phyloP scores from a whole-genome alignment of 2,329 filamentous ascomycete genomes.

The Onygenales sp. region DNA sequence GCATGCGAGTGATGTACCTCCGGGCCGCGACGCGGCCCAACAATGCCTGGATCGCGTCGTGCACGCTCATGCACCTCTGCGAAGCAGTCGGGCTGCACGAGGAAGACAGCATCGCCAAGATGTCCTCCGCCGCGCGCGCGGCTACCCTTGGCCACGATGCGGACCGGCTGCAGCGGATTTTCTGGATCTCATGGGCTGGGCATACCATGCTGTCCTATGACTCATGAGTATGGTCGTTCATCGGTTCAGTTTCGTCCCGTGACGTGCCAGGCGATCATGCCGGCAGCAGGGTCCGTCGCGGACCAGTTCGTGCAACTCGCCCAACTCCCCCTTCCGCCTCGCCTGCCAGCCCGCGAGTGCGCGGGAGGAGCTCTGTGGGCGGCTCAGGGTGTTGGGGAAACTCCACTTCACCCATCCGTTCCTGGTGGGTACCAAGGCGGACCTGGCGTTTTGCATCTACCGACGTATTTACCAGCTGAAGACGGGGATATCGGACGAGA shows the following conservation, averaged over 20 bases:
- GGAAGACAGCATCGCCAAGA: slow-evolving; percentile 20
- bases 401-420: slow-evolving; percentile 18
- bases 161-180: slow-evolving; percentile 23
- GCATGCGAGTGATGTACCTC: no score
- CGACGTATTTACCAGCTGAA: slow-evolving; percentile 23
- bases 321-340: slow-evolving; percentile 18
- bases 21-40: slow-evolving; percentile 22
- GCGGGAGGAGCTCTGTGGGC: slow-evolving; percentile 17
- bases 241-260: slow-evolving; percentile 14
- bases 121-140: slow-evolving; percentile 14
- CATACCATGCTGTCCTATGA: slow-evolving; percentile 25
- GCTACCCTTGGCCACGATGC: slow-evolving; percentile 17
- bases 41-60: slow-evolving; percentile 24
- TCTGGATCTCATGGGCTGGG: slow-evolving; percentile 24
- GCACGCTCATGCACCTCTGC: slow-evolving; percentile 22
- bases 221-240: slow-evolving; percentile 19
- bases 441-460: slow-evolving; percentile 24
- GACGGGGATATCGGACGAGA: no score
- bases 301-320: slow-evolving; percentile 20
- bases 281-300: slow-evolving; percentile 16
- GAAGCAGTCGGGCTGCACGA: slow-evolving; percentile 20
- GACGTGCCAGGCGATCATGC: slow-evolving; percentile 16
- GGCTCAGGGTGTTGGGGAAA: slow-evolving; percentile 13
- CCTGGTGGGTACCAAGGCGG: slow-evolving; percentile 20
- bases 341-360: slow-evolving; percentile 9